phyloP scores from a whole-genome alignment of 2,329 filamentous ascomycete genomes.

The Periconia digitata region DNA sequence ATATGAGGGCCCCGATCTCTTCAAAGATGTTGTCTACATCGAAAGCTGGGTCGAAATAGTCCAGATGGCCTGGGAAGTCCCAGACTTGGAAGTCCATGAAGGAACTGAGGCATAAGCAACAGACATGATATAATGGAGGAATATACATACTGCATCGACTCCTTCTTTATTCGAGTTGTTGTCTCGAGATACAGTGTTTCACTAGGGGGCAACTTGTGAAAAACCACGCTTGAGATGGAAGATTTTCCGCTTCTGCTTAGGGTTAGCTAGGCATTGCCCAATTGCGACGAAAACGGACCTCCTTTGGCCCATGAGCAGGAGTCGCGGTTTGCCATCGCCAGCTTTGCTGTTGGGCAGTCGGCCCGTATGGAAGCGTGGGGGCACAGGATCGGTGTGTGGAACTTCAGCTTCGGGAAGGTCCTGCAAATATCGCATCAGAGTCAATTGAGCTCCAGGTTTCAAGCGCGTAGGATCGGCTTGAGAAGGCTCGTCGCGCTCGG shows the following conservation, averaged over 20 bases:
- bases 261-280: constrained; percentile 13
- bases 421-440: constrained; percentile 47
- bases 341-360: constrained; percentile 52
- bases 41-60: constrained; percentile 86
- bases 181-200: constrained; percentile 96
- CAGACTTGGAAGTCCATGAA: constrained; percentile 99
- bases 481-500: constrained; percentile 14
- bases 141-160: constrained; percentile 81
- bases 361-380: constrained; percentile 46
- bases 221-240: constrained; percentile 98
- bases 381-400: constrained; percentile 37
- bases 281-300: constrained; percentile 60
- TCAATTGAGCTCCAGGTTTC: constrained; percentile 44
- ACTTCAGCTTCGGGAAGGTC: constrained; percentile 45
- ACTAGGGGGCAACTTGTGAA: constrained; percentile 93
- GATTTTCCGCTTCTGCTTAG: constrained; percentile 85
- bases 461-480: constrained; percentile 34
- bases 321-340: constrained; percentile 71
- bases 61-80: constrained; percentile 94
- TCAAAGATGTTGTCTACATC: constrained; percentile 94
- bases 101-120: constrained; percentile 59
- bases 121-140: constrained; percentile 1
- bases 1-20: constrained; percentile 90
- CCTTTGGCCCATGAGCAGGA: constrained; percentile 93
- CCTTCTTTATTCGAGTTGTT: constrained; percentile 90